Evolutionary conservation across 108 stramenopile genomes (phyloP), one percentile per base, ranked within the genome.

Genomic region (Fistulifera pelliculosa): DNA sequence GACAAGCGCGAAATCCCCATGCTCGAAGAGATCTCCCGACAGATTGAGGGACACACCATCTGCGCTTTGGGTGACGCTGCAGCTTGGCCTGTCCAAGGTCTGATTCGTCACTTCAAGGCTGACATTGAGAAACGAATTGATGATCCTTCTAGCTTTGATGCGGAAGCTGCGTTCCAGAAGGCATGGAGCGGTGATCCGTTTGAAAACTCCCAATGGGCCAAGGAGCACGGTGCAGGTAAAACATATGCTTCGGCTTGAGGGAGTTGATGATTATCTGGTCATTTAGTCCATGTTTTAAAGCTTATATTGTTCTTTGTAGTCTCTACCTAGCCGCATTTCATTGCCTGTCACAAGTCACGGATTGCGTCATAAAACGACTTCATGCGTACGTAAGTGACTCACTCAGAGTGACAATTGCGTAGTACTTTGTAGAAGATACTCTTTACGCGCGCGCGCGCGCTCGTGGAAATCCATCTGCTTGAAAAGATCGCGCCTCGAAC

Each of bases 11-110:
- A 99, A 68, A 98, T 99, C 48, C 95, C 96, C 62, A 98, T 99
- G 99, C 87, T 99, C 51, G 99, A 99, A 74, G 99, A 99, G 74
- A 96, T 99, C 64, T 80, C 93, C 39, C 89, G 99, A 22, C 92
- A 96, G 64, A 99, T 99, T 66, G 99, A 99, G 71, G 98, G 98
- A 42, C 99, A 99, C 70, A 99, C 99, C 51, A 98, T 99, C 56
- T 99, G 99, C 70, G 99, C 99, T 10, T 72, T 99, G n/a, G 99
- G 99, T 25, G 99, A 99, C 65, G 99, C 99, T 1, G 99, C 99
- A 6, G 99, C 99, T 15, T 99, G 99, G 99, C 99, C 99, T 45
- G 93, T 99, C 3, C 98, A 99, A 73, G 96, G 99, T 24, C 70
- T 99, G 45, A 68, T 98, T 57, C 62, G 96, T 58, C 95, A 96